Evolutionary conservation across 768 basidiomycete species (phyloP).

Genomic region (Tulasnella sp.): DNA sequence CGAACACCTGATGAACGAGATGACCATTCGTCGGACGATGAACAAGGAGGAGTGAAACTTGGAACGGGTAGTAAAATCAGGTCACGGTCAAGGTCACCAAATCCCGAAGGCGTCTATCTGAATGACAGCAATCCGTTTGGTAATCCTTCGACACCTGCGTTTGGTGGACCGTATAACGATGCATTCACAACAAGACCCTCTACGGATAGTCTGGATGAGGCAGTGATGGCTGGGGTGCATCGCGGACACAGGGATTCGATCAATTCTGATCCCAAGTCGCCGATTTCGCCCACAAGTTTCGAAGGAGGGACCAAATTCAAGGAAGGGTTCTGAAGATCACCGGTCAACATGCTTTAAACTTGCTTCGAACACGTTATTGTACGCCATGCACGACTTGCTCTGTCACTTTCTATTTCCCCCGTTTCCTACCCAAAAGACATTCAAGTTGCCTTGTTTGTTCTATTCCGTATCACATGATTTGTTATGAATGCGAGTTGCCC

Average conservation of each 20-base stretch:
- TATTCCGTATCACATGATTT: not conserved
- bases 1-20: not conserved
- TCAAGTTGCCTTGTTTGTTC: not conserved
- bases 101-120: not conserved
- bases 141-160: not conserved
- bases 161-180: slow-evolving; percentile 7
- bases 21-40: slow-evolving; percentile 3
- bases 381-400: not conserved
- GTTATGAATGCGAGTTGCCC: not conserved
- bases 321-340: not conserved
- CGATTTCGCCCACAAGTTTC: not conserved
- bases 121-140: slow-evolving; percentile 11
- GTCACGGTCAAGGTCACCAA: slow-evolving; percentile 1
- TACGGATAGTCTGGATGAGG: slow-evolving; percentile 10
- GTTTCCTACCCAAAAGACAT: not conserved
- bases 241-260: no score
- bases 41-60: slow-evolving; percentile 1
- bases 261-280: not conserved
- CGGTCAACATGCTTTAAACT: no score
- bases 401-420: not conserved
- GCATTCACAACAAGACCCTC: slow-evolving; percentile 6
- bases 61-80: not conserved
- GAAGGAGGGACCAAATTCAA: not conserved
- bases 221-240: no score
- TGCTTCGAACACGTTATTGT: no score